Evolutionary conservation across 805 yeast species (phyloP), one percentile per base, ranked within the genome.

Genomic region (Candida sakaeoensis): DNA sequence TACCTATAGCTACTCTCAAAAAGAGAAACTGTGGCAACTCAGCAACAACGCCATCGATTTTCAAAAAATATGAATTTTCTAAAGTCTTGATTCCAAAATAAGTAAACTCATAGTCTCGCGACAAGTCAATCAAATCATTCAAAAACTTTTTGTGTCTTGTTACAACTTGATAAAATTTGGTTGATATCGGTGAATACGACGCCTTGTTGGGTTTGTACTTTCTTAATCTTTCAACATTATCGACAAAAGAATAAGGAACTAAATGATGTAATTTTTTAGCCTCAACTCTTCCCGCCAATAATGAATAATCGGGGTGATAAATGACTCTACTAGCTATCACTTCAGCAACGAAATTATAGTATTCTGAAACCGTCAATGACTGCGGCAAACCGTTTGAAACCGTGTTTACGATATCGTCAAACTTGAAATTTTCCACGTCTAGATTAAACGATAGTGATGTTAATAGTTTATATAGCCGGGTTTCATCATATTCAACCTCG

Each of bases 61-160:
- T 76, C 34, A 91, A 65, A 37, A 91, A 65, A 57, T 91, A 91
- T 2, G 96, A 83, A 55, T 90, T 82, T 62, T 85, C 89, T 42
- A 91, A 69, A n/a, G 98, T 91, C 64, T 84, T 86, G 69, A 88
- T 80, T 21, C 96, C 98, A 58, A 91, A 91, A 61, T 80, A 91
- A 56, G 86, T 78, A 57, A 85, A 75, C 49, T 72, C 75, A 60
- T 77, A 80, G 61, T 91, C 98, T 50, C 96, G 77, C 47, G 79
- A 84, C 49, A 77, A 79, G 26, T 77, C 83, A 34, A 91, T 79
- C 13, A 95, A 80, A 8, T 80, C 70, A 63, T 91, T 79, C 39
- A 91, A 70, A 55, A 70, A 78, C 27, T 79, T 84, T 34, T 77
- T 76, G 58, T 87, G 68, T 38, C 75, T 63, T 70, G 65, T 66